Base-by-base conservation (phyloP, 2,329 filamentous ascomycete species). In the Didymosphaeria variabile region DNA sequence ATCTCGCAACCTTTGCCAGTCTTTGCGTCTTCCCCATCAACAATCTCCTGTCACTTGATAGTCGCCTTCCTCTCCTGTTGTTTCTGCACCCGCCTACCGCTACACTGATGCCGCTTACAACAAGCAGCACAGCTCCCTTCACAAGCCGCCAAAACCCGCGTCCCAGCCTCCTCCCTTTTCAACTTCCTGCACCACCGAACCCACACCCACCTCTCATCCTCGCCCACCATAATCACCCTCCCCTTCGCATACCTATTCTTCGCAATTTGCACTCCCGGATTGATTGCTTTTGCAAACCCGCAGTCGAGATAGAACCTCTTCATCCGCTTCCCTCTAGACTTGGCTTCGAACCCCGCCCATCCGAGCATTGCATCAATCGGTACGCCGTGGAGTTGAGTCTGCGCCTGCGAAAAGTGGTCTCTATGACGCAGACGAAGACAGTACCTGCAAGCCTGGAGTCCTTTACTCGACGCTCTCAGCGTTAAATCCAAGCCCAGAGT, bases 131-230 rank as follows among this genome's bases (percentile, higher is more conserved):
- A 52, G 19, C 34, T 38, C 10, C 34, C 32, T 19, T 3, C 4
- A 52, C 49, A 52, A 38, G 49, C 32, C 10, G 50, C 9, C 9
- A 34, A 40, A 13, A 44, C 7, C 4, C 46, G 17, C 5, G 26
- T 58, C 45, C 52, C 52, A 29, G 52, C 42, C 1, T 55, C 31
- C n/a, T 23, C 19, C 19, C 26, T 52, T 32, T 52, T 52, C 31
- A 38, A 12, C 9, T 10, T 15, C 5, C 15, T 10, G 13, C 49
- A 52, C 49, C 32, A 36, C 49, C 31, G 38, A 19, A 17, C 23
- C 49, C 49, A 52, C 13, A 36, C 32, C 49, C 32, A 36, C 32
- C 32, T 38, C 49, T 23, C 32, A 5, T 36, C 49, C n/a, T 52
- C 49, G 17, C 21, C 49, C n/a, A 36, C 49, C 3, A 52, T 7